Conservation (phyloP, 768 basidiomycete genomes). For the Melanogaster broomeanus region DNA sequence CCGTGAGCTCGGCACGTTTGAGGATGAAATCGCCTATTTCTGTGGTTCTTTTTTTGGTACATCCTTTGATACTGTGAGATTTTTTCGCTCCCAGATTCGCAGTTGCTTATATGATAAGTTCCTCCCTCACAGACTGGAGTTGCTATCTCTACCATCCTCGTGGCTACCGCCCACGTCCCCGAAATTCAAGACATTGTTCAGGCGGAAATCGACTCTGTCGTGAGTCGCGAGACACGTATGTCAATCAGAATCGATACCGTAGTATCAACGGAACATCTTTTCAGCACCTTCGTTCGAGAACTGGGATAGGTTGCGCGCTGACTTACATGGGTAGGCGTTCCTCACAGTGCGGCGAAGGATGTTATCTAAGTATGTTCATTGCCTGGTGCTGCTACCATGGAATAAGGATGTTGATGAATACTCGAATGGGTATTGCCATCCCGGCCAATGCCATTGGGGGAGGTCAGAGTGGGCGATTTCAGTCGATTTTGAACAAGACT, state of each 20-base stretch:
- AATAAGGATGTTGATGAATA: neutral
- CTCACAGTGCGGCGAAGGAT: conserved; percentile 2
- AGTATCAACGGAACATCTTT: neutral
- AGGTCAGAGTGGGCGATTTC: too few species aligned
- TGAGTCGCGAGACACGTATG: conserved; percentile 30
- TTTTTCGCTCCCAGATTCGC: neutral
- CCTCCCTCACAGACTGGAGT: conserved; percentile 1
- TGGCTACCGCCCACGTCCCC: conserved; percentile 32
- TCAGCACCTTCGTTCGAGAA: conserved; percentile 37
- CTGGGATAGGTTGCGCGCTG: conserved; percentile 5
- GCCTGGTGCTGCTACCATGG: neutral
- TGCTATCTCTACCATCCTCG: conserved; percentile 15
- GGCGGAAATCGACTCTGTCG: conserved; percentile 32
- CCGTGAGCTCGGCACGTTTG: conserved; percentile 44
- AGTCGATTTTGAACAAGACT: too few species aligned
- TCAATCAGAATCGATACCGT: neutral
- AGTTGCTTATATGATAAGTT: conserved; percentile 50
- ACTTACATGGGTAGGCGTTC: neutral
- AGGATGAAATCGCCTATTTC: conserved; percentile 54
- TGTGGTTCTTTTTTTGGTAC: conserved; percentile 61
- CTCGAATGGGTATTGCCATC: conserved; percentile 26
- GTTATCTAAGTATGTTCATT: neutral
- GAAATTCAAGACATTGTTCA: conserved; percentile 32
- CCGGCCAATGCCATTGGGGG: conserved; percentile 24
- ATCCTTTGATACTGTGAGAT: conserved; percentile 51